Base-by-base conservation (phyloP, 768 basidiomycete species). In the Agrocybe pediades region DNA sequence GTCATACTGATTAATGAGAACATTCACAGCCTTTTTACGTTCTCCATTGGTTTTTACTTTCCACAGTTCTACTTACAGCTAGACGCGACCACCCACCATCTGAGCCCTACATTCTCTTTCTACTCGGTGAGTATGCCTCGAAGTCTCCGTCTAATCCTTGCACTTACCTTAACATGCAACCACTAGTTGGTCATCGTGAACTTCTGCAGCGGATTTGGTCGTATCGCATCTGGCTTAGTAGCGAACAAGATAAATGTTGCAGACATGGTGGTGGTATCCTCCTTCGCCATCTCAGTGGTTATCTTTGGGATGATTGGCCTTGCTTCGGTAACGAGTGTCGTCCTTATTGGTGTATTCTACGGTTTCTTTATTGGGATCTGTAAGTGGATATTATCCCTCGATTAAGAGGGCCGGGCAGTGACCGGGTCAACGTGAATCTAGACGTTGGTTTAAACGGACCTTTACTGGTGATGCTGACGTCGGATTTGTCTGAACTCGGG, bases 61-160 rank as follows among this genome's bases (percentile, higher is more conserved):
- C 50, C 50, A 6, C 41, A 42, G n/a, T 78, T 77, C 62, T 79
- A 72, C 53, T 51, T 77, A 7, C 78, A 79, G 48, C 57, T 77
- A 9, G 69, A 72, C 51, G 62, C 76, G 1, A 50, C 67, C 36
- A 44, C 62, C 26, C 74, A 74, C 43, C 66, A 69, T 1, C 56
- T 72, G 24, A 54, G 62, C 24, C 45, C 60, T 9, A 66, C 60
- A 6, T 70, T 79, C 25, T 67, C 75, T 2, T 77, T 78, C 49
- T 77, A 78, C 46, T 65, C 73, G 20, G 77, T 77, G 43, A 24
- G 57, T 51, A 20, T 20, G 15, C n/a, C 19, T 11, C n/a, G 29
- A 21, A 15, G 4, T 36, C 11, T 13, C 11, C n/a, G 13, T 36
- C 5, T 36, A 36, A 15, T 13, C 11, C 33, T 36, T 3, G n/a